phyloP scores from a whole-genome alignment of 805 yeast genomes.

The Starmerella powellii region DNA sequence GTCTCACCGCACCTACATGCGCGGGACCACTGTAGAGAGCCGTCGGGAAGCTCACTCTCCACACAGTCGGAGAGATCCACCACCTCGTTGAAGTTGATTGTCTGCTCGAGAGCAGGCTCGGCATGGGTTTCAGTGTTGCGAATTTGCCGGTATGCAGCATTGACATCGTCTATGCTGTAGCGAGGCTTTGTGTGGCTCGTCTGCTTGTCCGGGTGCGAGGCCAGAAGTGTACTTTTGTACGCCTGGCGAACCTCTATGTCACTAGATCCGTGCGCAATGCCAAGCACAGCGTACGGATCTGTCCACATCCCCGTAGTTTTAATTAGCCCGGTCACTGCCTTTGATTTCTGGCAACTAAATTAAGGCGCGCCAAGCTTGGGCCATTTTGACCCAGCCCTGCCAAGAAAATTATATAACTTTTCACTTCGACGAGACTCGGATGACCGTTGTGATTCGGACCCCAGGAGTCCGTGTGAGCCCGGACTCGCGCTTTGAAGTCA shows the following conservation, averaged over 20 bases:
- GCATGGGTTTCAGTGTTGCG: constrained; percentile 23
- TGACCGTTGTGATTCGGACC: constrained; percentile 55
- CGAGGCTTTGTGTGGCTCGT: background rate
- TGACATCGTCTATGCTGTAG: constrained; percentile 36
- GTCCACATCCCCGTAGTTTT: constrained; percentile 8
- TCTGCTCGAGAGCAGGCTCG: constrained; percentile 43
- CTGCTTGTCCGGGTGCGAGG: constrained; percentile 68
- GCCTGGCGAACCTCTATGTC: constrained; percentile 44
- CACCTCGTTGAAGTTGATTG: constrained; percentile 59
- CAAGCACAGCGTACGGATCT: constrained; percentile 47
- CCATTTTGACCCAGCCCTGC: constrained; percentile 1
- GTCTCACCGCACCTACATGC: constrained; percentile 31
- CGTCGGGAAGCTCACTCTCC: constrained; percentile 24
- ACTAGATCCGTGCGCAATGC: constrained; percentile 31
- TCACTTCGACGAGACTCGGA: background rate
- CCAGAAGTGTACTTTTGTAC: constrained; percentile 48
- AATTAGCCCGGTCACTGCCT: too few relatives aligned
- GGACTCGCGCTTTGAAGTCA: constrained; percentile 50
- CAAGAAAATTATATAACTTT: constrained; percentile 6
- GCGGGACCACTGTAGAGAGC: constrained; percentile 24
- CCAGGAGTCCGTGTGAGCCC: constrained; percentile 57
- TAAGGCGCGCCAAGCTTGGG: too few relatives aligned
- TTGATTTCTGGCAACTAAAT: too few relatives aligned
- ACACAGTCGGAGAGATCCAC: constrained; percentile 42
- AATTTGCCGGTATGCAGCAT: constrained; percentile 48